These are phyloP conservation scores for Wickerhamomyces subpelliculosus DNA, from an alignment of 805 yeast species.

Conservation along the genomic window DNA sequence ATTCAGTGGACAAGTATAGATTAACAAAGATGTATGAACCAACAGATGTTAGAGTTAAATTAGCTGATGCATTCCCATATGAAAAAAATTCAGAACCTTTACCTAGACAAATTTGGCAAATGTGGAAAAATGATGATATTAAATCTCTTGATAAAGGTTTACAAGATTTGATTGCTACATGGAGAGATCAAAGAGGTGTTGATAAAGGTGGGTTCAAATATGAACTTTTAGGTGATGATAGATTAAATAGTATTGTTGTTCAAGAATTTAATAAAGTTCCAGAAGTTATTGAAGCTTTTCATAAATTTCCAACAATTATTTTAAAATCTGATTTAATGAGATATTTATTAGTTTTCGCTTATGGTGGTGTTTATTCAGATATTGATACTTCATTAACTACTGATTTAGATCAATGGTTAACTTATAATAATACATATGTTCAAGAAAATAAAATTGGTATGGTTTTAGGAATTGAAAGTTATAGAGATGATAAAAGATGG, in stretches of 20 bases:
- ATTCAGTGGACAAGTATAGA: background rate
- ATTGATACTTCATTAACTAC: conserved; percentile 45
- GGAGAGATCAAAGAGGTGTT: background rate
- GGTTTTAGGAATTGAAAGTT: conserved; percentile 48
- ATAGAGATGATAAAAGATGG: conserved; percentile 46
- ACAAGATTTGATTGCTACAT: background rate
- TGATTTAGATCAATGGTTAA: background rate
- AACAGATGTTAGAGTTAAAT: background rate
- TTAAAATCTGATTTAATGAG: conserved; percentile 77
- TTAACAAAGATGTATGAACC: background rate
- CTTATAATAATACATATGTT: background rate
- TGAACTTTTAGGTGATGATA: background rate
- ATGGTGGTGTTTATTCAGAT: conserved; percentile 77
- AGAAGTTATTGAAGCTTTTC: background rate
- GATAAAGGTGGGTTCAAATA: background rate
- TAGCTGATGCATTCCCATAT: background rate
- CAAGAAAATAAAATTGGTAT: conserved; percentile 40
- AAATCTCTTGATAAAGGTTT: background rate
- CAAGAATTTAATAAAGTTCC: background rate
- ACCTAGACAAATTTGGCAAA: background rate
- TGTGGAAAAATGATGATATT: background rate
- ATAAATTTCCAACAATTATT: conserved; percentile 28
- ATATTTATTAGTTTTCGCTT: conserved; percentile 61
- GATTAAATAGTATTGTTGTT: background rate
- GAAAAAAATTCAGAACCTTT: background rate